These are phyloP conservation scores for Chrysoporthe deuterocubensis DNA, from an alignment of 2,329 filamentous ascomycete genomes.

Conservation along the genomic window DNA sequence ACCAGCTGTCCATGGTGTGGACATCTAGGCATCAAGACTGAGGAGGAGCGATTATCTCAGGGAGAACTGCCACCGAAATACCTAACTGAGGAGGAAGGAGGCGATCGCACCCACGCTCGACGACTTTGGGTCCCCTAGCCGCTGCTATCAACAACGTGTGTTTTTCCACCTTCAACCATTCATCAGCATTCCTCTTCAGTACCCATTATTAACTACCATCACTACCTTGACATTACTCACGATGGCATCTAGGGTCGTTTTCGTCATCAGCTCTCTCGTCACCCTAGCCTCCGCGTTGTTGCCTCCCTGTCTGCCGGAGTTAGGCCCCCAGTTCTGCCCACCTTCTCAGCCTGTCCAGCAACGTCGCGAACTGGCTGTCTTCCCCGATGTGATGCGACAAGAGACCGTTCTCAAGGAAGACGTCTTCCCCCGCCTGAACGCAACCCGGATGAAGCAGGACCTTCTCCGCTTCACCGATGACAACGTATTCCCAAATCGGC, in stretches of 20 bases:
- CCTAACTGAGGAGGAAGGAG: not conserved
- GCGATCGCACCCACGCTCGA: not conserved
- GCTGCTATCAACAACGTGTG: not conserved
- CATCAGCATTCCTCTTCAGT: not conserved
- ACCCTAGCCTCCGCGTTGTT: constrained; percentile 8
- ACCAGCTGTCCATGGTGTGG: not conserved
- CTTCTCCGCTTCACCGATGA: not conserved
- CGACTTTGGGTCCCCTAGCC: not conserved
- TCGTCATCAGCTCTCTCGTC: not conserved
- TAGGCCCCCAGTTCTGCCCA: constrained; percentile 16
- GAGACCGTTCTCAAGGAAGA: not conserved
- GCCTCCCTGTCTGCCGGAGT: constrained; percentile 6
- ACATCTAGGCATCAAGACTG: not conserved
- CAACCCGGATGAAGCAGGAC: constrained; percentile 2
- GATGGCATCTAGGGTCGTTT: not conserved
- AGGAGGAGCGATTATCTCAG: not conserved
- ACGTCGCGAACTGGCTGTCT: not conserved
- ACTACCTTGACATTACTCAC: not conserved
- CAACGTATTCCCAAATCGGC: not conserved
- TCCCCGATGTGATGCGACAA: constrained; percentile 2
- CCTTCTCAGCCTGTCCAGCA: not conserved
- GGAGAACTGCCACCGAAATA: not conserved
- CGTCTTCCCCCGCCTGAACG: constrained; percentile 12
- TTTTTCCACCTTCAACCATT: not conserved
- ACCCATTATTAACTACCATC: not conserved